Evolutionary conservation across 2,329 filamentous ascomycete genomes (phyloP).

Genomic region (Endoconidiophora polonica): DNA sequence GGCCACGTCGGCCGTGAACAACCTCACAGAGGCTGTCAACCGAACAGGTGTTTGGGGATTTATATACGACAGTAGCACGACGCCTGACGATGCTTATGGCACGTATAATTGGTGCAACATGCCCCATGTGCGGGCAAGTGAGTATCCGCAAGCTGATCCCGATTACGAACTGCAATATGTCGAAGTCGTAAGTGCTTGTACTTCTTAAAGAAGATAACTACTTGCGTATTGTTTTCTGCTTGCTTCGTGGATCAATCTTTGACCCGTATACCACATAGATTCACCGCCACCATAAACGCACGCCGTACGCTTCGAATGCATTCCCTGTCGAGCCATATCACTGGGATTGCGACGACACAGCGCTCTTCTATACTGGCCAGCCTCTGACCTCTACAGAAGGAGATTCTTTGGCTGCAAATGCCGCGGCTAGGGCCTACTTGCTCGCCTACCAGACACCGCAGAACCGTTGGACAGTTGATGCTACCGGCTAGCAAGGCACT

Average conservation of each 20-base stretch:
- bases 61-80: slow-evolving; percentile 49
- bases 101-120: slow-evolving; percentile 77
- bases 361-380: slow-evolving; percentile 51
- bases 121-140: slow-evolving; percentile 56
- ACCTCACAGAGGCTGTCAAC: slow-evolving; percentile 39
- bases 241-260: slow-evolving; percentile 1
- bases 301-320: slow-evolving; percentile 60
- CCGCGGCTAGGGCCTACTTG: slow-evolving; percentile 38
- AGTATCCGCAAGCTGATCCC: slow-evolving; percentile 39
- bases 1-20: slow-evolving; percentile 38
- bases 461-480: slow-evolving; percentile 47
- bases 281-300: slow-evolving; percentile 73
- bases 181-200: slow-evolving; percentile 41
- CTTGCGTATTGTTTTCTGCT: not conserved
- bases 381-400: slow-evolving; percentile 30
- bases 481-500: slow-evolving; percentile 49
- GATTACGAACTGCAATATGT: slow-evolving; percentile 58
- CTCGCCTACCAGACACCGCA: slow-evolving; percentile 39
- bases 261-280: slow-evolving; percentile 28
- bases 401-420: slow-evolving; percentile 24
- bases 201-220: not conserved
- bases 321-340: slow-evolving; percentile 57
- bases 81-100: slow-evolving; percentile 39
- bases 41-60: slow-evolving; percentile 54
- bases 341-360: slow-evolving; percentile 58